Evolutionary conservation across 345 rosid species (phyloP).

Genomic region (Kandelia obovata): DNA sequence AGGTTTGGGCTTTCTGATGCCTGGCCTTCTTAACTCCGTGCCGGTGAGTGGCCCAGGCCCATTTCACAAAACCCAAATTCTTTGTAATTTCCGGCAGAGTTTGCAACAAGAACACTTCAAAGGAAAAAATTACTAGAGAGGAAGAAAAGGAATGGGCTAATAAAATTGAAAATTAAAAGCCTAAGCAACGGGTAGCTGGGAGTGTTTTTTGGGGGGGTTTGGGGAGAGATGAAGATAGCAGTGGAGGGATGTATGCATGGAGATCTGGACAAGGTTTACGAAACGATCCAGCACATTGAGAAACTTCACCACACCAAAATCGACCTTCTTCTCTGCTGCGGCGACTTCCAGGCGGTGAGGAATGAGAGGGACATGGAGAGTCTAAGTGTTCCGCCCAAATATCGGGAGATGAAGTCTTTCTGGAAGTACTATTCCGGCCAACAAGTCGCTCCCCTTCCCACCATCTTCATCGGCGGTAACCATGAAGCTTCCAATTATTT

Average conservation of each 20-base stretch:
- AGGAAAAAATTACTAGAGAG: no score
- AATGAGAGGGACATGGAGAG: slow-evolving; percentile 82
- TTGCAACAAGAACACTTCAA: no score
- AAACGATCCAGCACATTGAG: slow-evolving; percentile 57
- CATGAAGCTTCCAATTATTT: slow-evolving; percentile 96
- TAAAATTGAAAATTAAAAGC: no score
- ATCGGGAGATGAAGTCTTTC: slow-evolving; percentile 77
- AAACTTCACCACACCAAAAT: slow-evolving; percentile 52
- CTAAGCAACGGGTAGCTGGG: no score
- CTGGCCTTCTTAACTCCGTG: no score
- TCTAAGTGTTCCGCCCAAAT: slow-evolving; percentile 68
- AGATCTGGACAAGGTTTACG: slow-evolving; percentile 78
- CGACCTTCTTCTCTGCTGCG: slow-evolving; percentile 94
- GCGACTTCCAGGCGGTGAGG: slow-evolving; percentile 95
- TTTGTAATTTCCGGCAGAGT: no score
- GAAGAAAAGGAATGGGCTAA: no score
- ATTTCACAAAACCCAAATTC: no score
- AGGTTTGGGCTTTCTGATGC: no score
- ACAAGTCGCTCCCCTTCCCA: slow-evolving; percentile 77
- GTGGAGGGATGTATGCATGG: slow-evolving; percentile 99
- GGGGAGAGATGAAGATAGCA: slow-evolving; percentile 68
- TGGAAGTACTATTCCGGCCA: slow-evolving; percentile 90
- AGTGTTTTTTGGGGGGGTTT: neutral
- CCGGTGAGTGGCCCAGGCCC: no score
- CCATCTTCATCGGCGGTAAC: slow-evolving; percentile 93